Evolutionary conservation across 108 stramenopile genomes (phyloP), one percentile per base, ranked within the genome.

Genomic region (Skeletonema costatum): DNA sequence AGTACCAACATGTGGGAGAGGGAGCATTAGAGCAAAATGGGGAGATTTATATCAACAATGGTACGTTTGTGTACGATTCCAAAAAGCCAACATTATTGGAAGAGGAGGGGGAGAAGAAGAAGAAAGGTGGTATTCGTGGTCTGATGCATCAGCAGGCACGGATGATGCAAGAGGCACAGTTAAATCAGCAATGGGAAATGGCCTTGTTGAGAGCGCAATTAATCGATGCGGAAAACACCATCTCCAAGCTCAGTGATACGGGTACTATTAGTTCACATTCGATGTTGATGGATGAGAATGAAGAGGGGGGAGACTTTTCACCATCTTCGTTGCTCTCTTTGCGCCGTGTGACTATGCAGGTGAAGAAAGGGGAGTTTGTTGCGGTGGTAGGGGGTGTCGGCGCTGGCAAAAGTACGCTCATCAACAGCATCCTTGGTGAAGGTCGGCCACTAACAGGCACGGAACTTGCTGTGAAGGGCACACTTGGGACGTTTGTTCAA

Each of bases 351-450:
- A 68, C 71, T 64, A 86, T 96, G 68, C 66, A 89, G 32, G 75
- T 76, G 64, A 68, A 82, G 32, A 85, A 76, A 11, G 97, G 94
- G 10, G 86, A 94, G 32, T 71, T 99, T 21, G 74, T 98, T 12
- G 97, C 92, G 33, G 88, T 98, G 32, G 96, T 97, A 13, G 98
- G 99, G 21, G 80, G 83, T 31, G 97, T 98, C 13, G 97, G 97
- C 39, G 68, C 85, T 63, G 98, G 99, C 31, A 99, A 99, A 84
- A 87, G 89, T 13, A 84, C 92, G n/a, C 68, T 99, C 14, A 53
- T 99, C n/a, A 87, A 92, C 42, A 86, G 90, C 11, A 85, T 98
- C 25, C 82, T 99, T 14, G 99, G 99, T 32, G 97, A 99, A 83
- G 71, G 92, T 38, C 70, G 75, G 53, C 67, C 71, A 31, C 66